Percentiles rank a stretch among this genome's conserved stretches.
Conservation (phyloP, 768 basidiomycete species). For the Psilocybe subaeruginosa region DNA sequence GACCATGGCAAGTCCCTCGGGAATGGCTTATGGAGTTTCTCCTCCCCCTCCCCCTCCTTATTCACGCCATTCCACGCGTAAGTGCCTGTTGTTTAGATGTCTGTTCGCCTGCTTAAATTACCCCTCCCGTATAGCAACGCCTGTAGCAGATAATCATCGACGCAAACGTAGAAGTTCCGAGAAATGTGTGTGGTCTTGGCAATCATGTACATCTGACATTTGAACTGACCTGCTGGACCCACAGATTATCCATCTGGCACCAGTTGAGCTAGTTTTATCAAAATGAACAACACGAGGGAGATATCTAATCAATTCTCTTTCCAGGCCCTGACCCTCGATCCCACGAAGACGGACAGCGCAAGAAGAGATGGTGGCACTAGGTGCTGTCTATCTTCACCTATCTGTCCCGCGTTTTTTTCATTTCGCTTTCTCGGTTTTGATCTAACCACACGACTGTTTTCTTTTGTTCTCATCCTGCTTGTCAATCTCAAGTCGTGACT, state of each 20-base stretch:
- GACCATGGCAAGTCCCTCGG: conserved; percentile 16
- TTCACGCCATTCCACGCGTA: conserved; percentile 23
- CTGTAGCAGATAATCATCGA: conserved; percentile 17
- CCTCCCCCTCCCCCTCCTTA: conserved; percentile 26
- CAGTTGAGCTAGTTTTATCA: background rate
- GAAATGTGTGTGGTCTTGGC: conserved; percentile 21
- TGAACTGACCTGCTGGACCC: conserved; percentile 2
- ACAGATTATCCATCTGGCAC: conserved; percentile 17
- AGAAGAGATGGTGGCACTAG: conserved; percentile 22
- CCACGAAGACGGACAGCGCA: conserved; percentile 18
- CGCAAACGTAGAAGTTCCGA: conserved; percentile 22
- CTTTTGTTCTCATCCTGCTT: background rate
- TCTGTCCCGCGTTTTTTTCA: conserved; percentile 12
- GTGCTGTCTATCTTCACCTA: background rate
- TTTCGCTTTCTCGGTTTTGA: background rate
- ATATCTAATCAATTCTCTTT: conserved; percentile 7
- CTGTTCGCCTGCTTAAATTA: background rate
- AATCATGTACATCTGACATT: background rate
- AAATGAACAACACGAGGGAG: conserved; percentile 10
- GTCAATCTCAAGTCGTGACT: background rate
- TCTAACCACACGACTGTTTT: background rate
- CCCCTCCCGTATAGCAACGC: conserved; percentile 10
- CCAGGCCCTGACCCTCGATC: conserved; percentile 15
- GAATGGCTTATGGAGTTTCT: conserved; percentile 23
- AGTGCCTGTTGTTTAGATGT: conserved; percentile 10